Evolutionary conservation across 805 yeast species (phyloP).

Genomic region (Saturnispora bothae): DNA sequence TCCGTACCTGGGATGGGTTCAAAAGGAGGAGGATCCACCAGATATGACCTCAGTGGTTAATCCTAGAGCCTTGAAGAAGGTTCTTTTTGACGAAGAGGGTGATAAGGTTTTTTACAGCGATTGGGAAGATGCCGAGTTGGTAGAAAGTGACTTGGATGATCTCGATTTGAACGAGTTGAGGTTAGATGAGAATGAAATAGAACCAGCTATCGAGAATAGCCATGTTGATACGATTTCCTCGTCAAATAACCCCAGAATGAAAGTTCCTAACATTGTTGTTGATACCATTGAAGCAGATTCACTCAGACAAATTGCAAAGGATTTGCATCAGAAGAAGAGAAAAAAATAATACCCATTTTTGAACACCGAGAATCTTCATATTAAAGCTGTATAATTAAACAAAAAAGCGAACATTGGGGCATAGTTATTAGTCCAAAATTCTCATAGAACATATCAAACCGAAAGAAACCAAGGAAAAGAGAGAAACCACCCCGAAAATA

Average conservation of each 20-base stretch:
- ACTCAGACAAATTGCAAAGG: constrained; percentile 13
- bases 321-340: not conserved
- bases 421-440: too few relatives aligned
- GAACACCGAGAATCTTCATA: too few relatives aligned
- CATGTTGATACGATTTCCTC: too few relatives aligned
- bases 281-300: constrained; percentile 23
- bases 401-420: too few relatives aligned
- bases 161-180: constrained; percentile 9
- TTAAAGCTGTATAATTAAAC: too few relatives aligned
- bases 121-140: too few relatives aligned
- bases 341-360: constrained; percentile 1
- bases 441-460: constrained; percentile 2
- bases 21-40: constrained; percentile 26
- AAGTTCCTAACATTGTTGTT: constrained; percentile 21
- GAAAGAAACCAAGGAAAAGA: constrained; percentile 1
- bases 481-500: constrained; percentile 8
- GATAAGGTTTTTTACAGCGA: constrained; percentile 3
- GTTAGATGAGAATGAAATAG: not conserved
- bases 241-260: not conserved
- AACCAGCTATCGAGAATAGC: constrained; percentile 3
- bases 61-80: constrained; percentile 19
- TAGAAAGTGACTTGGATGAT: too few relatives aligned
- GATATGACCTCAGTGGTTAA: constrained; percentile 20
- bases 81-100: constrained; percentile 8
- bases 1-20: constrained; percentile 25